These are phyloP conservation scores for Avicennia marina DNA, from an alignment of 257 asterid genomes.

Conservation along the genomic window DNA sequence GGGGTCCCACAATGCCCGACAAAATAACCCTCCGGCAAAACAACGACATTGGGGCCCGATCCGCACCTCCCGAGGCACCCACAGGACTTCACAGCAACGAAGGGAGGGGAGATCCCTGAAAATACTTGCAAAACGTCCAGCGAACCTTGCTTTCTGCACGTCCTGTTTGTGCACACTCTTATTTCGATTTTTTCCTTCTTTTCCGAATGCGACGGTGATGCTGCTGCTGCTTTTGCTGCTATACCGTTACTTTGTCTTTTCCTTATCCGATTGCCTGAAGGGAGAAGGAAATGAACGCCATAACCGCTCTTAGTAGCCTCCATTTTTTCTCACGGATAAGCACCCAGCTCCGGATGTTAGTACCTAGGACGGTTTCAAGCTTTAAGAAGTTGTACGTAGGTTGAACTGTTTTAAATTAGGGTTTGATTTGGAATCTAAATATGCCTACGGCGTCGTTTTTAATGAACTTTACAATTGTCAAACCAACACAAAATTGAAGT, in stretches of 20 bases:
- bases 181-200: conserved; percentile 40
- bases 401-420: conserved; percentile 22
- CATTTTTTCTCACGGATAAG: conserved; percentile 18
- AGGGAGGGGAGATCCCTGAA: conserved; percentile 73
- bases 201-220: conserved; percentile 8
- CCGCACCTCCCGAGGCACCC: conserved; percentile 92
- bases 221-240: conserved; percentile 14
- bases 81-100: conserved; percentile 58
- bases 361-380: conserved; percentile 1
- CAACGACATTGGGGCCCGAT: conserved; percentile 71
- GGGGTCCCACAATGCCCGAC: conserved; percentile 78
- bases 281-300: conserved; percentile 22
- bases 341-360: background rate
- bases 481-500: too few relatives aligned
- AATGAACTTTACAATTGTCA: too few relatives aligned
- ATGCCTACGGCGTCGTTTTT: conserved; percentile 10
- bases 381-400: conserved; percentile 5
- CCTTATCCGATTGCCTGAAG: conserved; percentile 3
- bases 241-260: conserved; percentile 4
- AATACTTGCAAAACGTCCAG: conserved; percentile 59
- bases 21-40: conserved; percentile 53
- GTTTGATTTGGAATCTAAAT: conserved; percentile 6
- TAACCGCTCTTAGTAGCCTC: conserved; percentile 9
- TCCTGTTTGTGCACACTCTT: conserved; percentile 66
- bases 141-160: conserved; percentile 85